Evolutionary conservation across 2,329 filamentous ascomycete species (phyloP), one percentile per base, ranked within the genome.

Genomic region (Orbilia blumenaviensis): DNA sequence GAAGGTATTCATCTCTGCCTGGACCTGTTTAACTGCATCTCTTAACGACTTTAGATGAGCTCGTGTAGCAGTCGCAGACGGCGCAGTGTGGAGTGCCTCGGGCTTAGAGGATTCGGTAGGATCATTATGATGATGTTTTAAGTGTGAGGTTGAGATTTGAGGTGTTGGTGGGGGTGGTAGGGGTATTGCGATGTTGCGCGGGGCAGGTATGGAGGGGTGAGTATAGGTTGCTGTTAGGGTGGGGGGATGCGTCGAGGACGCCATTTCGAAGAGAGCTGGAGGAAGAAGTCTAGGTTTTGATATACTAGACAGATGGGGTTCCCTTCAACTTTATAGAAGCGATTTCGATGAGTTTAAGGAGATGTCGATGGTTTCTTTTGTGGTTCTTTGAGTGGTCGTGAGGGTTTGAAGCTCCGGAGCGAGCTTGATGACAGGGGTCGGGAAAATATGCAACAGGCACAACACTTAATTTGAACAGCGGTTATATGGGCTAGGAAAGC

Each of bases 111-210:
- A 9, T 27, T 32, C 71, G 23, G 63, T 58, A 9, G 71, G 71
- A 25, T 75, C 71, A 38, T 68, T 76, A 34, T 76, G 72, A 18
- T 18, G 12, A 42, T 58, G 58, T 29, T 48, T 50, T 27, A 41
- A 60, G 29, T 66, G 60, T 1, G 67, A 72, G 25, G 67, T 64
- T 14, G 67, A 66, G 48, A 72, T 60, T 42, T 64, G 60, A 46
- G 64, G 72, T 14, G 72, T 76, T 14, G 64, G 72, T 8, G 72
- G 72, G 18, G 72, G 72, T 16, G 72, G 64, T 14, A 76, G 64
- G 10, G 54, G 54, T 36, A 58, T 58, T 6, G 29, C 34, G 44
- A 75, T 62, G 8, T 4, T 54, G 36, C 69, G 63, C 1, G 72
- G 58, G 25, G 63, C 25, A 5, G 72, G n/a, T n/a, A n/a, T 34